These are phyloP conservation scores for Coniochaeta sp. DNA, from an alignment of 2,329 filamentous ascomycete genomes.

Conservation along the genomic window DNA sequence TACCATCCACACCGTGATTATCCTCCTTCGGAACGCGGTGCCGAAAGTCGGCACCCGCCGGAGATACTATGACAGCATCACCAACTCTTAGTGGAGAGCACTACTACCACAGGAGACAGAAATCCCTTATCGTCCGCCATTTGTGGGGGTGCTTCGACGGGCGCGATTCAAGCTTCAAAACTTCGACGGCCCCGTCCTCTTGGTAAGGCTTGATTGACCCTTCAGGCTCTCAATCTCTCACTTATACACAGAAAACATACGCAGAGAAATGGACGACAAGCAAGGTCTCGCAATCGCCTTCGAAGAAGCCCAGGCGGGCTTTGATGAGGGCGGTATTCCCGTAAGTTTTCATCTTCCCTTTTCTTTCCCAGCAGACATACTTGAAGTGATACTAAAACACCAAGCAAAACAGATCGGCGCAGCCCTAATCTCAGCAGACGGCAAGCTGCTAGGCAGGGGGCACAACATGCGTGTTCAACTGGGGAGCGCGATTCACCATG, in stretches of 20 bases:
- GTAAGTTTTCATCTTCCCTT: conserved; percentile 20
- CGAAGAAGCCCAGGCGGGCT: conserved; percentile 37
- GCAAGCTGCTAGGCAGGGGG: conserved; percentile 62
- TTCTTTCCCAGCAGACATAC: neutral
- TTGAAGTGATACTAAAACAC: neutral
- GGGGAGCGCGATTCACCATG: conserved; percentile 64
- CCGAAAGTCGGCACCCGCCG: too few relatives aligned
- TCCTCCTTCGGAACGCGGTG: too few relatives aligned
- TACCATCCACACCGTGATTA: too few relatives aligned
- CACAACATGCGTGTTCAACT: conserved; percentile 74
- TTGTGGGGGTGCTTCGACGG: neutral
- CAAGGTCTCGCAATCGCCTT: conserved; percentile 34
- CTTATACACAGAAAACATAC: neutral
- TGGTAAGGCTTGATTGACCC: too few relatives aligned
- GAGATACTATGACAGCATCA: neutral
- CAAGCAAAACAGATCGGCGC: conserved; percentile 37
- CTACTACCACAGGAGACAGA: too few relatives aligned
- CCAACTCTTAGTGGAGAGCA: neutral
- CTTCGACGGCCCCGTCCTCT: too few relatives aligned
- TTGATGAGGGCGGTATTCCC: conserved; percentile 40
- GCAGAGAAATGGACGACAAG: neutral
- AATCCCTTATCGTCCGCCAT: neutral
- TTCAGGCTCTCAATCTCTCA: neutral
- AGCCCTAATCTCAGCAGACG: conserved; percentile 59
- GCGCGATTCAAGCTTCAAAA: neutral